These are phyloP conservation scores for Phoma sp. DNA, from an alignment of 2,329 filamentous ascomycete species.

Conservation along the genomic window DNA sequence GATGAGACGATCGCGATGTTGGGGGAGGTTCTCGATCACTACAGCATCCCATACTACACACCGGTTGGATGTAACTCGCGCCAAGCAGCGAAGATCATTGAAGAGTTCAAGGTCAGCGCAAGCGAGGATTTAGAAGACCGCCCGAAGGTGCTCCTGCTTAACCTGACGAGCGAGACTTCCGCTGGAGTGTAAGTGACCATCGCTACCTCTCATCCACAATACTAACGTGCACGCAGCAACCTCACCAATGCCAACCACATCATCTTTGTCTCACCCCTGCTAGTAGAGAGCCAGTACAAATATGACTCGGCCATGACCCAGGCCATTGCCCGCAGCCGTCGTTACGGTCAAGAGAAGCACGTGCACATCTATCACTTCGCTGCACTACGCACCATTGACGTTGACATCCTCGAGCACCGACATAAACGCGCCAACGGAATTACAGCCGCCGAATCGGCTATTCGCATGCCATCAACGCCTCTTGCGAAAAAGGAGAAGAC, in stretches of 20 bases:
- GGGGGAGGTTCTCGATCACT: constrained; percentile 23
- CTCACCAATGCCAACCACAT: constrained; percentile 69
- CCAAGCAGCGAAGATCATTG: constrained; percentile 25
- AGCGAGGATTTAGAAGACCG: constrained; percentile 23
- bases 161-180: constrained; percentile 62
- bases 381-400: constrained; percentile 72
- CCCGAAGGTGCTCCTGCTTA: constrained; percentile 63
- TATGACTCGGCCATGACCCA: constrained; percentile 68
- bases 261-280: constrained; percentile 66
- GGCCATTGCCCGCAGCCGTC: constrained; percentile 65
- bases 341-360: constrained; percentile 63
- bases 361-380: constrained; percentile 75
- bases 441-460: neutral
- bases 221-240: constrained; percentile 54
- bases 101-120: constrained; percentile 38
- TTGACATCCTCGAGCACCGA: constrained; percentile 55
- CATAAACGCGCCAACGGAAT: constrained; percentile 44
- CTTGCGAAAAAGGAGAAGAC: constrained; percentile 25
- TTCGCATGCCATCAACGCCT: constrained; percentile 8
- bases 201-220: neutral
- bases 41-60: constrained; percentile 26
- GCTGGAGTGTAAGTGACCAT: constrained; percentile 62
- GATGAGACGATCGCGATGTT: constrained; percentile 26
- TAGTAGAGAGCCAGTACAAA: constrained; percentile 57
- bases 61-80: constrained; percentile 16